Conservation (phyloP, 225 moss, liverwort and hornwort species). For the Asterella californica region DNA sequence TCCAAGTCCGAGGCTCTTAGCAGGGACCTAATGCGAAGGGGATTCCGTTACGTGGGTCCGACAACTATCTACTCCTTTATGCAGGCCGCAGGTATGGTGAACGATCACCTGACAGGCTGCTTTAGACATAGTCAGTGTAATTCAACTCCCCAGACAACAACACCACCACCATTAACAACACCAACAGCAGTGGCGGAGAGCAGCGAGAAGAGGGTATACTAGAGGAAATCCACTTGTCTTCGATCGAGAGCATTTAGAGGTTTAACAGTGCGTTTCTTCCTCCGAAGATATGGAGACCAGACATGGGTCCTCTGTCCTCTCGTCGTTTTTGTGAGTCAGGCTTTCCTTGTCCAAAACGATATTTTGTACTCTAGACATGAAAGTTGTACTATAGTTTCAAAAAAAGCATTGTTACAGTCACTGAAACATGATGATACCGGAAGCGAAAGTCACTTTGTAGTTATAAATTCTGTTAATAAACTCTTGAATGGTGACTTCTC, state of each 20-base stretch:
- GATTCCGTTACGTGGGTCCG: slow-evolving; percentile 83
- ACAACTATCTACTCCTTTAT: slow-evolving; percentile 86
- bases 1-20: slow-evolving; percentile 77
- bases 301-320: slow-evolving; percentile 16
- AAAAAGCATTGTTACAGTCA: slow-evolving; percentile 30
- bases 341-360: slow-evolving; percentile 21
- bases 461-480: slow-evolving; percentile 50
- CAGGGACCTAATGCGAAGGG: slow-evolving; percentile 77
- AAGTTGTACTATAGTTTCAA: slow-evolving; percentile 39
- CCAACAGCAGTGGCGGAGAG: slow-evolving; percentile 4
- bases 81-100: slow-evolving; percentile 85
- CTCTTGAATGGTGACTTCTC: slow-evolving; percentile 35
- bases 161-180: not conserved
- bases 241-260: slow-evolving; percentile 25
- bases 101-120: slow-evolving; percentile 76
- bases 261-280: slow-evolving; percentile 14
- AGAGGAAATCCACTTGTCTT: slow-evolving; percentile 16
- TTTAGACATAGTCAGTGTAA: slow-evolving; percentile 60
- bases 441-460: slow-evolving; percentile 43
- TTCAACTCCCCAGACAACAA: slow-evolving; percentile 22
- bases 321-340: slow-evolving; percentile 24
- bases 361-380: slow-evolving; percentile 40
- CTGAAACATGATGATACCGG: slow-evolving; percentile 27
- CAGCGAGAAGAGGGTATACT: slow-evolving; percentile 14
- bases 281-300: slow-evolving; percentile 17